A percentile compares a stretch with the other conserved stretches of the same genome.
These are phyloP conservation scores for Asterella californica DNA, from an alignment of 225 moss, liverwort and hornwort species.

Conservation along the genomic window DNA sequence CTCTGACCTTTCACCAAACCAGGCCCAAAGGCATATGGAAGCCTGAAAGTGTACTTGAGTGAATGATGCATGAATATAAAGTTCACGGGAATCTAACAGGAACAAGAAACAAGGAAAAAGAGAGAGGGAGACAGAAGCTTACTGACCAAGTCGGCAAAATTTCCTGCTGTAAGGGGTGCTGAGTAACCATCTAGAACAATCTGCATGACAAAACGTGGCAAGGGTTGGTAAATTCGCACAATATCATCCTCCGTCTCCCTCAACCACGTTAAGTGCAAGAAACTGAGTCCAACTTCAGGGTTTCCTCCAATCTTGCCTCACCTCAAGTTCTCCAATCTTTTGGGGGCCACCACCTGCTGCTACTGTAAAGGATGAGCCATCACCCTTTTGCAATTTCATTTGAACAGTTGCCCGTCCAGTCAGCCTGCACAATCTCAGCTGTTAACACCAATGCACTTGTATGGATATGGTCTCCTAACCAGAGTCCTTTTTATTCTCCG, in stretches of 20 bases:
- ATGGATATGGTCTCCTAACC: neutral
- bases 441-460: neutral
- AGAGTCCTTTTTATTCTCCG: neutral
- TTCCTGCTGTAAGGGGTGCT: slow-evolving; percentile 90
- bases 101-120: neutral
- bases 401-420: slow-evolving; percentile 87
- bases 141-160: slow-evolving; percentile 81
- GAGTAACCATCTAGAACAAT: slow-evolving; percentile 95
- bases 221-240: neutral
- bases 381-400: slow-evolving; percentile 71
- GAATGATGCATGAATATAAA: too few relatives aligned
- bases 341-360: slow-evolving; percentile 91
- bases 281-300: neutral
- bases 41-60: neutral
- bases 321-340: slow-evolving; percentile 64
- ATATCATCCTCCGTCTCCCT: neutral
- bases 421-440: slow-evolving; percentile 39
- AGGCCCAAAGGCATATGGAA: neutral
- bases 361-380: slow-evolving; percentile 79
- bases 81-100: neutral
- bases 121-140: neutral
- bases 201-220: slow-evolving; percentile 20
- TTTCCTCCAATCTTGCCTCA: slow-evolving; percentile 1
- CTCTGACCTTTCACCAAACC: too few relatives aligned
- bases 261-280: neutral